Conservation (phyloP, 768 basidiomycete species). For the Rhodotorula babjevae region DNA sequence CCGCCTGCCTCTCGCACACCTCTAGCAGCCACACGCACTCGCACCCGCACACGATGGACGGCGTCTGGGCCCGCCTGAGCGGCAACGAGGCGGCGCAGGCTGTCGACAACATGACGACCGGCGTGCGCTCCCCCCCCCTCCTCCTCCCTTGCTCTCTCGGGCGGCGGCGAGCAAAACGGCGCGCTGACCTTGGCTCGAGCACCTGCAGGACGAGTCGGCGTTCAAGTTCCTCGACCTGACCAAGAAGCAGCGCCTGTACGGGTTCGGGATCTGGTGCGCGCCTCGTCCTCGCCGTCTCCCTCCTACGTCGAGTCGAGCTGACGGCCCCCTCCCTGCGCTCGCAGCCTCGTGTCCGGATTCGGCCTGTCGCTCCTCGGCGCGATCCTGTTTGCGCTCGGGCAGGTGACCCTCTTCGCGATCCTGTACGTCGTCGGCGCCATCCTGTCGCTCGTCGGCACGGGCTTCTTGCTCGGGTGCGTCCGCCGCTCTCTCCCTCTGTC, state of each 20-base stretch:
- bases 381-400: constrained; percentile 35
- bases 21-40: no score
- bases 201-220: constrained; percentile 21
- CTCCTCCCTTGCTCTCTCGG: not conserved
- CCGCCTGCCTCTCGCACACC: no score
- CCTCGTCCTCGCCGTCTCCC: not conserved
- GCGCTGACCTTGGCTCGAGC: not conserved
- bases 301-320: no score
- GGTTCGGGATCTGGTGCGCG: constrained; percentile 27
- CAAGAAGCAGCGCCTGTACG: constrained; percentile 31
- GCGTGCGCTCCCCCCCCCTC: not conserved
- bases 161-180: not conserved
- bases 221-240: constrained; percentile 35
- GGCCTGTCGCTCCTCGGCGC: constrained; percentile 30
- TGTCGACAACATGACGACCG: constrained; percentile 26
- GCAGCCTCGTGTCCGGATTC: constrained; percentile 27
- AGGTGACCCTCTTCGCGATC: constrained; percentile 23
- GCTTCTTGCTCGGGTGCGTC: constrained; percentile 29
- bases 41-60: not conserved
- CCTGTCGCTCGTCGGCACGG: constrained; percentile 26
- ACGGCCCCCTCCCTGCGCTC: not conserved
- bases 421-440: constrained; percentile 35
- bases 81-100: constrained; percentile 26
- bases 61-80: constrained; percentile 24
- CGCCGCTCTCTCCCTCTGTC: not conserved